Conservation (phyloP, 352 stramenopile species). For the Phytophthora litchii region DNA sequence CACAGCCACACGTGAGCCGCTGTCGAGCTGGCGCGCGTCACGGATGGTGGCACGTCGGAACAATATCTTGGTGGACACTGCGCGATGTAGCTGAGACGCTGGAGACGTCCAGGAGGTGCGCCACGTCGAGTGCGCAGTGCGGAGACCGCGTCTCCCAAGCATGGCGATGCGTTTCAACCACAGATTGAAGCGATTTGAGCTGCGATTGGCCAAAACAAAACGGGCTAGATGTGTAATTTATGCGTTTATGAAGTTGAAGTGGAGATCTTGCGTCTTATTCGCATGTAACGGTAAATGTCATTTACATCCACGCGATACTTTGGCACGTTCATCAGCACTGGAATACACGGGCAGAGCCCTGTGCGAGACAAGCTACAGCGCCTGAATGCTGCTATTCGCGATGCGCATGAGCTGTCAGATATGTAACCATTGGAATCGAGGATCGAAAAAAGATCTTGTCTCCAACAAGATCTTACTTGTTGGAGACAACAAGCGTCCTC, state of each 20-base stretch:
- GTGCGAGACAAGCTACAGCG: background rate
- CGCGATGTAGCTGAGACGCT: constrained; percentile 7
- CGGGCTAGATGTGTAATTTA: constrained; percentile 1
- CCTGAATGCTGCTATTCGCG: too few species aligned
- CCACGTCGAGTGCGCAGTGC: constrained; percentile 11
- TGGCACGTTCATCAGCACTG: background rate
- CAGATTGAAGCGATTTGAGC: constrained; percentile 4
- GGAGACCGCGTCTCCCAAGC: constrained; percentile 16
- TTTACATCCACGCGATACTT: constrained; percentile 1
- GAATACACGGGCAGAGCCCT: background rate
- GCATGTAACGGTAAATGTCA: constrained; percentile 5
- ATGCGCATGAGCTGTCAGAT: too few species aligned
- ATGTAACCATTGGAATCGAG: too few species aligned
- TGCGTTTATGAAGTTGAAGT: background rate
- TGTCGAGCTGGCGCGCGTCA: constrained; percentile 41
- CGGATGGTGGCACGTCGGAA: constrained; percentile 49
- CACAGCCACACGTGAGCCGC: constrained; percentile 52
- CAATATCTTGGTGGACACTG: constrained; percentile 28
- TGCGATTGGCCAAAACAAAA: constrained; percentile 12
- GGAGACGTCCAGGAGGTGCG: constrained; percentile 15
- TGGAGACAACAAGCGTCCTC: too few species aligned
- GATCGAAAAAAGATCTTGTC: too few species aligned
- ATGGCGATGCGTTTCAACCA: constrained; percentile 31
- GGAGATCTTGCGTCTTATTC: constrained; percentile 7
- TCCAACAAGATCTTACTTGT: too few species aligned